Evolutionary conservation across 2,329 filamentous ascomycete genomes (phyloP).

Genomic region (Arthrobotrys conoides): DNA sequence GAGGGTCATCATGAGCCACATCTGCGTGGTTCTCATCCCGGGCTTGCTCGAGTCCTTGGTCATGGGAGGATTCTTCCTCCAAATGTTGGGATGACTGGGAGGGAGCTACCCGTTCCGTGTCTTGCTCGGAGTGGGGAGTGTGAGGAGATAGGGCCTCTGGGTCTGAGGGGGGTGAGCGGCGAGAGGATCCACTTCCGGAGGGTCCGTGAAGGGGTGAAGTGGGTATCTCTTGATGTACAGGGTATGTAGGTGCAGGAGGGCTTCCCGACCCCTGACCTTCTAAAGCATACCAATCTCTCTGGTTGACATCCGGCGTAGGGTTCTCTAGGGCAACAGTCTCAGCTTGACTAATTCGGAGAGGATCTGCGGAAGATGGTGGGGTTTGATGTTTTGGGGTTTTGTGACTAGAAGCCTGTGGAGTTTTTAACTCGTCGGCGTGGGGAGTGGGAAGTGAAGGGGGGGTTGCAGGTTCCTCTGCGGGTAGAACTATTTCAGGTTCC

Average conservation of each 20-base stretch:
- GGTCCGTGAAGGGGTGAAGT: slow-evolving; percentile 50
- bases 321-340: slow-evolving; percentile 57
- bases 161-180: slow-evolving; percentile 43
- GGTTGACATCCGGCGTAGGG: slow-evolving; percentile 49
- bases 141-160: slow-evolving; percentile 21
- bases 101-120: slow-evolving; percentile 22
- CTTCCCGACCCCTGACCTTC: slow-evolving; percentile 20
- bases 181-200: slow-evolving; percentile 32
- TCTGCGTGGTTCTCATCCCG: slow-evolving; percentile 26
- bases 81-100: neutral
- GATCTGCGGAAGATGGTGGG: slow-evolving; percentile 31
- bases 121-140: slow-evolving; percentile 31
- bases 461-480: neutral
- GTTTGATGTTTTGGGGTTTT: slow-evolving; percentile 39
- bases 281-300: slow-evolving; percentile 48
- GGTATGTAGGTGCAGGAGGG: slow-evolving; percentile 4
- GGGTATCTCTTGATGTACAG: slow-evolving; percentile 46
- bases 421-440: slow-evolving; percentile 6
- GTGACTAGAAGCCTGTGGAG: slow-evolving; percentile 4
- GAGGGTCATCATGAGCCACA: slow-evolving; percentile 20
- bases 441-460: slow-evolving; percentile 13
- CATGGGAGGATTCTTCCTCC: slow-evolving; percentile 13
- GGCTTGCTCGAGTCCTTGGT: neutral
- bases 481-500: neutral
- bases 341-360: slow-evolving; percentile 53